These are phyloP conservation scores for Xylaria digitata DNA, from an alignment of 2,329 filamentous ascomycete genomes.

Conservation along the genomic window DNA sequence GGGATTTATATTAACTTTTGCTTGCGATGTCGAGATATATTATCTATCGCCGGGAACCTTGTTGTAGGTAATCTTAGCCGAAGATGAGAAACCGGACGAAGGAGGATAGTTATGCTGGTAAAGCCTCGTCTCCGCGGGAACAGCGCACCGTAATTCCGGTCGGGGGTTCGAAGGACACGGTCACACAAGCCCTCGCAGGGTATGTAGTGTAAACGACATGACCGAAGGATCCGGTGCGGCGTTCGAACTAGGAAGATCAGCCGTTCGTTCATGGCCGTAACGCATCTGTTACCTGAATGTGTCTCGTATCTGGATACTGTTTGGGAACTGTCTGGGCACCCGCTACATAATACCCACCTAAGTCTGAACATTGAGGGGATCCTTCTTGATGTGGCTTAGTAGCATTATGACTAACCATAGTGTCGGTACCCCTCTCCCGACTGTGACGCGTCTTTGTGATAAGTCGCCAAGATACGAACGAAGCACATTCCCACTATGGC, in stretches of 20 bases:
- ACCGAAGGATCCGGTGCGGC: conserved; percentile 34
- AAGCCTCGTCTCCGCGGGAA: conserved; percentile 18
- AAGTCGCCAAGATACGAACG: not conserved
- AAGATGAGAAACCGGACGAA: not conserved
- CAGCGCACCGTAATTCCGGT: conserved; percentile 34
- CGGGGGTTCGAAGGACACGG: conserved; percentile 5
- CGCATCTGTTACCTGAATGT: conserved; percentile 19
- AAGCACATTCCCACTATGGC: conserved; percentile 16
- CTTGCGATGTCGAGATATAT: not conserved
- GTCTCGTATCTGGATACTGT: conserved; percentile 7
- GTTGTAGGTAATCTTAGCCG: conserved; percentile 1
- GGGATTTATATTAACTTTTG: not conserved
- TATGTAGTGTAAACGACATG: not conserved
- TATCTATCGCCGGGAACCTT: not conserved
- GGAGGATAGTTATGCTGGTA: conserved; percentile 1
- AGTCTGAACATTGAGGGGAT: too few species aligned
- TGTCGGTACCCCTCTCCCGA: conserved; percentile 34
- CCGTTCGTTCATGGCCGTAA: conserved; percentile 17
- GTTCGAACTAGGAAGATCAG: conserved; percentile 4
- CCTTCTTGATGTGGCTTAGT: conserved; percentile 27
- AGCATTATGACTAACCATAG: conserved; percentile 29
- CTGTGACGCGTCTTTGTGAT: conserved; percentile 23
- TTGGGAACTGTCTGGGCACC: too few species aligned
- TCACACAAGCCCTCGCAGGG: conserved; percentile 12
- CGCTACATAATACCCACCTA: too few species aligned